Evolutionary conservation across 345 rosid species (phyloP).

Genomic region (Chamaenerion angustifolium): DNA sequence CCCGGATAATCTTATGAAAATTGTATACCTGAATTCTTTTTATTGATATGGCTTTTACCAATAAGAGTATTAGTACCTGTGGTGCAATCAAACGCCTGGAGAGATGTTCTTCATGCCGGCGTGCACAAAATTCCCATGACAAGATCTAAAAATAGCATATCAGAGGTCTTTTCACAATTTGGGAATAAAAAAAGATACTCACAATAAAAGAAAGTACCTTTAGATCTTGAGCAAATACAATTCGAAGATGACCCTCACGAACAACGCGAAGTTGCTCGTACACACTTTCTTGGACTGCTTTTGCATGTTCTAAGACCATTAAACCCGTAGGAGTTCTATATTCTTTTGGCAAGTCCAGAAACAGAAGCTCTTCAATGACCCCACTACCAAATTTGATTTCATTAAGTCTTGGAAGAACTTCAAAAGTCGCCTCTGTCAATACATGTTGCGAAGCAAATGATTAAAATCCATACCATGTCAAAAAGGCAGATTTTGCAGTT

Average conservation of each 20-base stretch:
- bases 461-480: neutral
- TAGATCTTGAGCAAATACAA: slow-evolving; percentile 71
- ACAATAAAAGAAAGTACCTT: slow-evolving; percentile 34
- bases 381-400: slow-evolving; percentile 97
- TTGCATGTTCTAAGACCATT: slow-evolving; percentile 75
- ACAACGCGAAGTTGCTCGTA: slow-evolving; percentile 96
- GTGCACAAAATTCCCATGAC: slow-evolving; percentile 97
- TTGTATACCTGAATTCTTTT: too few relatives aligned
- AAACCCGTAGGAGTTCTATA: slow-evolving; percentile 58
- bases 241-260: slow-evolving; percentile 93
- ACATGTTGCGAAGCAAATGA: neutral
- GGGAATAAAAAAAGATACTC: neutral
- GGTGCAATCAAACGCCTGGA: slow-evolving; percentile 91
- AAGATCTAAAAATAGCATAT: slow-evolving; percentile 34
- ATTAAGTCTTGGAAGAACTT: slow-evolving; percentile 82
- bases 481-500: neutral
- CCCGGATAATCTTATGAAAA: too few relatives aligned
- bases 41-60: too few relatives aligned
- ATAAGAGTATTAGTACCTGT: slow-evolving; percentile 33
- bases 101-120: slow-evolving; percentile 83
- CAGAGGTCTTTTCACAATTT: too few relatives aligned
- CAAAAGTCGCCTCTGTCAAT: slow-evolving; percentile 88
- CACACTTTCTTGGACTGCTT: slow-evolving; percentile 92
- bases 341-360: slow-evolving; percentile 78
- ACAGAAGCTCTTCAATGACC: slow-evolving; percentile 86